Base-by-base conservation (phyloP, 352 stramenopile genomes). In the Pythium coloratum region DNA sequence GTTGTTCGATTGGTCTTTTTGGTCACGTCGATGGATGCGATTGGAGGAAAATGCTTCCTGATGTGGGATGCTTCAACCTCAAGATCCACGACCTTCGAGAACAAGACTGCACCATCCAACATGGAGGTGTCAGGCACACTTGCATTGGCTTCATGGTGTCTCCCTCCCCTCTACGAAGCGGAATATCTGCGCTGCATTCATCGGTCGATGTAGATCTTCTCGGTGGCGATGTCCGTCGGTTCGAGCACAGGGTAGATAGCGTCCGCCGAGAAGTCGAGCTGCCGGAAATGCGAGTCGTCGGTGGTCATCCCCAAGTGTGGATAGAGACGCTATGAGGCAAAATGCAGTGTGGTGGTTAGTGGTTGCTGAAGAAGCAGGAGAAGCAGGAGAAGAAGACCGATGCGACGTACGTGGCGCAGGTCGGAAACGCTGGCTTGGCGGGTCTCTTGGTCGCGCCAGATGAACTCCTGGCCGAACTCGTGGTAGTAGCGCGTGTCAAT, bases 401-500 rank as follows among this genome's bases (percentile, higher is more conserved):
- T 34, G n/a, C 16, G 7, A 38, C 32, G 3, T 71, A 90, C 82
- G 59, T 74, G 59, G n/a, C 71, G 78, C 0, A 88, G 65, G 24
- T 77, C 73, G 10, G 34, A 20, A 14, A 83, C 71, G 6, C 38
- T 76, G 6, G 73, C 70, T 66, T 85, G 58, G 10, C 82, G 75
- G 16, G 69, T 51, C 66, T 90, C 75, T 26, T 79, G 73, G 62
- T 89, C 82, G 38, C 82, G 69, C 75, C 80, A 87, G 33, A 90
- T 61, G 42, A 87, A 84, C 2, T 73, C 54, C 40, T 80, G 36
- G 12, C 64, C 78, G 56, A 89, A 90, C 42, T 89, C 80, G 42
- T 90, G 82, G 58, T 89, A 89, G 56, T 89, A 89, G 26, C 82
- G 76, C 1, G 78, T 83, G 42, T 90, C 80, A 14, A 78, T 47